Evolutionary conservation across 2,329 filamentous ascomycete genomes (phyloP).

Genomic region (Nannizzia gypsea): DNA sequence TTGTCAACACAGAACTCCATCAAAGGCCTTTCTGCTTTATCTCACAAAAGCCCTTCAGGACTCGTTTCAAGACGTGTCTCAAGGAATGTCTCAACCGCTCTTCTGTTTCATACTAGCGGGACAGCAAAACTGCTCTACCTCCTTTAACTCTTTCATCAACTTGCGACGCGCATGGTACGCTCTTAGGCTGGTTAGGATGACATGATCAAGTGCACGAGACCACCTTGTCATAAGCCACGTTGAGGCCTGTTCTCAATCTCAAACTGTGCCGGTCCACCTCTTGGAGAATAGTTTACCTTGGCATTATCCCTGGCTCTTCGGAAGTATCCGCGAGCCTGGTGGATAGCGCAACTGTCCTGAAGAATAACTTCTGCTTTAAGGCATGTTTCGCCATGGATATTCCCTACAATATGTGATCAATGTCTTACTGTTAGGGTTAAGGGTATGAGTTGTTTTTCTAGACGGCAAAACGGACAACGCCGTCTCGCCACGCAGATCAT

Average conservation of each 20-base stretch:
- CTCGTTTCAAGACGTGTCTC: background rate
- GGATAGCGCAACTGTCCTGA: background rate
- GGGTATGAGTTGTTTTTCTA: background rate
- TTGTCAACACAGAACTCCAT: background rate
- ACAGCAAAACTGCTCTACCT: background rate
- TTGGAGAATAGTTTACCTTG: background rate
- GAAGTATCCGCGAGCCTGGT: background rate
- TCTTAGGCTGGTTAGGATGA: background rate
- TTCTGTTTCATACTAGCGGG: background rate
- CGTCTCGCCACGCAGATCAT: background rate
- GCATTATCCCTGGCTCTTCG: background rate
- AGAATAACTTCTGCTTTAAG: background rate
- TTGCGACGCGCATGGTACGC: background rate
- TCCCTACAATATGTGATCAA: background rate
- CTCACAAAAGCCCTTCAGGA: background rate
- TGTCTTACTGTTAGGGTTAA: background rate
- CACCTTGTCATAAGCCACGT: background rate
- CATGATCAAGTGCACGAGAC: background rate
- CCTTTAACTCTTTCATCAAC: background rate
- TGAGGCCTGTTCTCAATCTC: background rate
- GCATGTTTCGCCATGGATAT: background rate
- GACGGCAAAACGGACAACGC: background rate
- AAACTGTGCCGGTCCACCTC: background rate
- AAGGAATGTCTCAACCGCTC: background rate
- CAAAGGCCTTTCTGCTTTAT: background rate